A percentile compares a stretch with the other conserved stretches of the same genome.
These are phyloP conservation scores for Hypoxylon sp. DNA, from an alignment of 2,329 filamentous ascomycete species.

Conservation along the genomic window DNA sequence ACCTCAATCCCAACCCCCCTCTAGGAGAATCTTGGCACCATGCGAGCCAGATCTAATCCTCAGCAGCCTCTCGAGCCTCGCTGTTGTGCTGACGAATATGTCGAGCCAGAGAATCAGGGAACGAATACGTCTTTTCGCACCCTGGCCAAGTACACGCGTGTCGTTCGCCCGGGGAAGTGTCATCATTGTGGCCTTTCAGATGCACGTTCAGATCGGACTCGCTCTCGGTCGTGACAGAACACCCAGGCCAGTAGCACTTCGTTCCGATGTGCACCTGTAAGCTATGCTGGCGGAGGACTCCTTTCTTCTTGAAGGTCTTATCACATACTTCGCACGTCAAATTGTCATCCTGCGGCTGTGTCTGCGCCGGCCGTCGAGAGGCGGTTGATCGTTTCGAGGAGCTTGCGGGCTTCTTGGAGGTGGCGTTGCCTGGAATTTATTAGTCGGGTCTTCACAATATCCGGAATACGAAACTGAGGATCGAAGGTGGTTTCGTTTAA, in stretches of 20 bases:
- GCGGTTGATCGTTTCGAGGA: no score
- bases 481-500: no score
- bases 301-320: not conserved
- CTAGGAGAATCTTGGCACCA: no score
- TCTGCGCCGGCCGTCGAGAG: no score
- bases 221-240: not conserved
- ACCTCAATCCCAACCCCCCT: no score
- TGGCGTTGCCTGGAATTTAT: no score
- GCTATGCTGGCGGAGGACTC: not conserved
- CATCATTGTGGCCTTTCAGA: not conserved
- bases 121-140: not conserved
- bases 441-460: no score
- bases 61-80: not conserved
- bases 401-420: no score
- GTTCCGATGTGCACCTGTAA: constrained; percentile 14
- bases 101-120: not conserved
- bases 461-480: no score
- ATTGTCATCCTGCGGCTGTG: no score
- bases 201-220: not conserved
- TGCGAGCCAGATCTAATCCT: no score
- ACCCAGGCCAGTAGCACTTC: constrained; percentile 12
- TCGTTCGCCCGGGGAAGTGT: not conserved
- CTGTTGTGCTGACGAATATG: not conserved
- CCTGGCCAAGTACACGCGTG: not conserved
- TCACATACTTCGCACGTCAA: not conserved